These are phyloP conservation scores for Effrenium voratum DNA, from an alignment of 73 alveolate species.

Conservation along the genomic window DNA sequence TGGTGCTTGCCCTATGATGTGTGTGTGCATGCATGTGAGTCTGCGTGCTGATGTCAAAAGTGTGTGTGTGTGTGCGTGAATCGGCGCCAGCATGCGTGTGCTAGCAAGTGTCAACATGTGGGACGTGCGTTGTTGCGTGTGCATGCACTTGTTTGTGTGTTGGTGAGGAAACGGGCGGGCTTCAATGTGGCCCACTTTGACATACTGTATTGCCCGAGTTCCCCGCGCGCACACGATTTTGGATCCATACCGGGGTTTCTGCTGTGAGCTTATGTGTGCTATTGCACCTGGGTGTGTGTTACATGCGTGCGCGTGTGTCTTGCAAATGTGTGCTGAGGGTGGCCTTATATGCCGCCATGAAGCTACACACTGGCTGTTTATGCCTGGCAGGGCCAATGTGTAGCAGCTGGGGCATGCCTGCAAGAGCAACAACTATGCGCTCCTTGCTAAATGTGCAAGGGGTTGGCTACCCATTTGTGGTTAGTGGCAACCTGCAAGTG, in stretches of 20 bases:
- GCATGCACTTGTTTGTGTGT: background rate
- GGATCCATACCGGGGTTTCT: background rate
- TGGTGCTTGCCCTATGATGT: background rate
- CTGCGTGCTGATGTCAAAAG: background rate
- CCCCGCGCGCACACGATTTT: background rate
- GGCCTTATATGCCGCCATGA: background rate
- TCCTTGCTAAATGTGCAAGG: background rate
- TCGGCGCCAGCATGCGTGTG: too few species aligned
- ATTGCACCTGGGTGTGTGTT: background rate
- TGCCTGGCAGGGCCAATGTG: background rate
- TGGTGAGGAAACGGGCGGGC: background rate
- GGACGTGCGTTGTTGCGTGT: background rate
- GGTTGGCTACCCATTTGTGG: background rate
- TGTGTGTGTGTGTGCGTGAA: too few species aligned
- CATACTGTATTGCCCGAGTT: background rate
- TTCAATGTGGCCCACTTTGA: conserved; percentile 4
- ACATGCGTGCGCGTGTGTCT: background rate
- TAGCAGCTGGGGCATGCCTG: conserved; percentile 29
- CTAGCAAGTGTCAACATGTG: background rate
- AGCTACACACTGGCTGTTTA: background rate
- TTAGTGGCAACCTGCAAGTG: background rate
- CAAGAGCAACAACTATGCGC: conserved; percentile 2
- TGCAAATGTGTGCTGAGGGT: background rate
- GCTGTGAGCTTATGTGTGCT: background rate
- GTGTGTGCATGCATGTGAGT: background rate